These are phyloP conservation scores for Alternaria rosae DNA, from an alignment of 2,329 filamentous ascomycete species.

Conservation along the genomic window DNA sequence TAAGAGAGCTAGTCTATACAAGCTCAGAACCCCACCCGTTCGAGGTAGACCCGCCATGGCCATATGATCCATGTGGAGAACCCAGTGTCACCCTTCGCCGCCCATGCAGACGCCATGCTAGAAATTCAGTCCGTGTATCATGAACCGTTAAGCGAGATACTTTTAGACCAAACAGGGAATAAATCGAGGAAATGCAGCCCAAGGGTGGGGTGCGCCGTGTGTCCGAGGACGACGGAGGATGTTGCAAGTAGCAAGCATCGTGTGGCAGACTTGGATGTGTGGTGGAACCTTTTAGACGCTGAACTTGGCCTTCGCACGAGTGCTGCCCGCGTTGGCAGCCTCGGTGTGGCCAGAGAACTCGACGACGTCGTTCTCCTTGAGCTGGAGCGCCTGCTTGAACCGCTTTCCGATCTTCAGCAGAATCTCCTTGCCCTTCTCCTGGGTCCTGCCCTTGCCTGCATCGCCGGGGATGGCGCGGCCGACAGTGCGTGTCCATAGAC, in stretches of 20 bases:
- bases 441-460: slow-evolving; percentile 77
- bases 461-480: slow-evolving; percentile 82
- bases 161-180: slow-evolving; percentile 36
- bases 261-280: slow-evolving; percentile 6
- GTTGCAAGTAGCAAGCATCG: slow-evolving; percentile 6
- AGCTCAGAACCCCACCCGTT: slow-evolving; percentile 31
- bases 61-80: slow-evolving; percentile 38
- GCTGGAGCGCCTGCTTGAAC: slow-evolving; percentile 91
- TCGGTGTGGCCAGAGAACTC: slow-evolving; percentile 99
- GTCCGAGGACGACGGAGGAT: slow-evolving; percentile 11
- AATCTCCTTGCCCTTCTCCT: slow-evolving; percentile 84
- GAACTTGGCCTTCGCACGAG: slow-evolving; percentile 94
- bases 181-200: slow-evolving; percentile 29
- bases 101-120: slow-evolving; percentile 51
- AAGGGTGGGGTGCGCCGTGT: slow-evolving; percentile 13
- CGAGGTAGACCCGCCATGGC: slow-evolving; percentile 37
- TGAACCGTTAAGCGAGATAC: slow-evolving; percentile 38
- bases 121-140: slow-evolving; percentile 40
- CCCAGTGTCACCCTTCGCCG: slow-evolving; percentile 44
- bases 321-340: slow-evolving; percentile 89
- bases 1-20: slow-evolving; percentile 40
- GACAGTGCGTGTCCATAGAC: slow-evolving; percentile 94
- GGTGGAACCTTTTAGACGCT: slow-evolving; percentile 66
- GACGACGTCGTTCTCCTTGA: slow-evolving; percentile 77
- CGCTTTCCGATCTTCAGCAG: slow-evolving; percentile 83